Evolutionary conservation across 1,139 yeast species (phyloP).

Genomic region (Protomyces macrosporus): DNA sequence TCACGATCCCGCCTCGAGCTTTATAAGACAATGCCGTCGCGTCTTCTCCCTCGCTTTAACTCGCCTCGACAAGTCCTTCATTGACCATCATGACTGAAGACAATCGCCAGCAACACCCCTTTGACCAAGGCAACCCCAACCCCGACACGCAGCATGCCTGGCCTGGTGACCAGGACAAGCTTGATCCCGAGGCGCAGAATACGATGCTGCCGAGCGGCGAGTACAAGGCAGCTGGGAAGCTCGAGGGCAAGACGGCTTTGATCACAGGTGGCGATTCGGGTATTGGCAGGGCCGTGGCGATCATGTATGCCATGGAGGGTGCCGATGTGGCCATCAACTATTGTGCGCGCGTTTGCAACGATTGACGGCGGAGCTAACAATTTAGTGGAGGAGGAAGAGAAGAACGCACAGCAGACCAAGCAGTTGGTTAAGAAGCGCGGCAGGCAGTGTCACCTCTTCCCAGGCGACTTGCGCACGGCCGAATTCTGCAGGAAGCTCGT

Average conservation of each 20-base stretch:
- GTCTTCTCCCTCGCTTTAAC: too few species aligned
- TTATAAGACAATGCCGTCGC: too few species aligned
- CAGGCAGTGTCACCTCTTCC: background rate
- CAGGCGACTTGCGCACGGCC: background rate
- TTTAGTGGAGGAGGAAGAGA: background rate
- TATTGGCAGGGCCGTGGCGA: constrained; percentile 12
- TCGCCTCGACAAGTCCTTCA: too few species aligned
- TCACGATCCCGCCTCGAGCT: too few species aligned
- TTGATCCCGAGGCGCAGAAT: background rate
- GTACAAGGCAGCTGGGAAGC: constrained; percentile 3
- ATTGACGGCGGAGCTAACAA: background rate
- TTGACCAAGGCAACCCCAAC: background rate
- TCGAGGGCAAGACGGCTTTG: constrained; percentile 1
- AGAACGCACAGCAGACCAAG: constrained; percentile 1
- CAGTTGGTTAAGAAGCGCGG: constrained; percentile 3
- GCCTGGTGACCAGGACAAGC: constrained; percentile 1
- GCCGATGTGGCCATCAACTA: constrained; percentile 4
- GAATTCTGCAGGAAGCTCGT: background rate
- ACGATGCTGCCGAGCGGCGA: background rate
- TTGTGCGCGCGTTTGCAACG: background rate
- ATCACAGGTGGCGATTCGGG: constrained; percentile 22
- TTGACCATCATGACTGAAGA: background rate
- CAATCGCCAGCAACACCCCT: background rate
- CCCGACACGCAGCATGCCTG: background rate
- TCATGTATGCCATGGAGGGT: constrained; percentile 12